These are phyloP conservation scores for Leishmania braziliensis DNA, from an alignment of 208 protist species.

Conservation along the genomic window DNA sequence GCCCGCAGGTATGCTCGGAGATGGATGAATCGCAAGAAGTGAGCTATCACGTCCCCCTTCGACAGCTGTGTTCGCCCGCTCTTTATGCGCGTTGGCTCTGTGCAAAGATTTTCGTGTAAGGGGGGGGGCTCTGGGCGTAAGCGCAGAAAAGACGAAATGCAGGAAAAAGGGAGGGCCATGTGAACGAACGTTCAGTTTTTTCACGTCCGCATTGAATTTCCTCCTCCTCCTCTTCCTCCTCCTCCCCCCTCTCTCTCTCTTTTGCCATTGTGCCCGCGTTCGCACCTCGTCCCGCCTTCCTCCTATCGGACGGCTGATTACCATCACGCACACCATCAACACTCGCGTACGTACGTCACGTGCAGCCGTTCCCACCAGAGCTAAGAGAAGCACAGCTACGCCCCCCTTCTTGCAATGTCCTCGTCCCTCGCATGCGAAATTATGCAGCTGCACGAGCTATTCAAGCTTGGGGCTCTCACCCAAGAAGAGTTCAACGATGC, in stretches of 20 bases:
- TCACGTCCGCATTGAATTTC: neutral
- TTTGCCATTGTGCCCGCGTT: neutral
- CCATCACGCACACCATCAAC: slow-evolving; percentile 12
- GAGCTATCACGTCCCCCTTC: neutral
- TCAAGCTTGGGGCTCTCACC: slow-evolving; percentile 51
- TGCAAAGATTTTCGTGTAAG: neutral
- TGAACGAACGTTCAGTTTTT: neutral
- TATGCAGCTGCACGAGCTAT: slow-evolving; percentile 55
- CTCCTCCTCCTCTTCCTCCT: neutral
- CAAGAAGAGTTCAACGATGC: slow-evolving; percentile 65
- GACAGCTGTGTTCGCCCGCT: neutral
- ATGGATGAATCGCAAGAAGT: neutral
- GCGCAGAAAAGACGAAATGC: neutral
- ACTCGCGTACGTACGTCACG: neutral
- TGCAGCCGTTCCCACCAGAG: neutral
- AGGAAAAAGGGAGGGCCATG: neutral
- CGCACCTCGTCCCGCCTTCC: neutral
- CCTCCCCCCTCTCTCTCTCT: neutral
- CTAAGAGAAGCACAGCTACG: neutral
- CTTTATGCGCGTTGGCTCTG: neutral
- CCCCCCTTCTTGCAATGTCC: slow-evolving; percentile 8
- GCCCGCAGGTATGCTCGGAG: neutral
- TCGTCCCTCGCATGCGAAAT: slow-evolving; percentile 58
- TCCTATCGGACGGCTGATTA: neutral
- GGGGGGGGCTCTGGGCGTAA: neutral